Evolutionary conservation across 257 asterid species (phyloP), one percentile per base, ranked within the genome.

Genomic region (Lithospermum erythrorhizon): DNA sequence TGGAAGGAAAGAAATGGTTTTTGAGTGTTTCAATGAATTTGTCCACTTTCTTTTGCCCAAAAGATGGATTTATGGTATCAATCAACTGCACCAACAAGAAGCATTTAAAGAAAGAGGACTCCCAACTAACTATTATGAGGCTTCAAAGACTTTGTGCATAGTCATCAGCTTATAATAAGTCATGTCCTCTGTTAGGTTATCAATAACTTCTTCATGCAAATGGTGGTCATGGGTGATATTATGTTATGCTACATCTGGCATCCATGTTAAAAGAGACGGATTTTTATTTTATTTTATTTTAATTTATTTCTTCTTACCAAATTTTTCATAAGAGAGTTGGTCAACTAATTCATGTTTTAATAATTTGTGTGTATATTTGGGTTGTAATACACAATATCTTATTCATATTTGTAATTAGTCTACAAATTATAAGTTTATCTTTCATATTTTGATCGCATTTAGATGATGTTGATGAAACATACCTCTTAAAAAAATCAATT

Each of bases 131-230:
- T 41, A 0, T 27, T 1, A 41, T 1, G 49, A 41, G 17, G 5
- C 2, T 41, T 41, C 13, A 41, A 41, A 41, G 49, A 41, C 5
- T 41, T 41, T 41, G 49, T 41, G 17, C 13, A 2, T 11, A 41
- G 49, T 41, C 49, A 41, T 3, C 49, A 41, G 17, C 18, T 13
- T 41, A 11, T 41, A 41, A 41, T 41, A 41, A 41, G 49, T 13
- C 18, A 41, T 41, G 49, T 41, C 11, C 6, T 23, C 41, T 22
- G 60, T 56, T 56, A 56, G 60, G 60, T 56, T 56, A 56, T 56
- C 60, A 56, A 56, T 56, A 56, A 56, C 60, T 56, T 56, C 41
- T 56, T 56, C 60, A 56, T 56, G 60, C 60, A 41, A 53, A 53
- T 19, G 57, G 10, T 19, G 24, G 57, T 9, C 4, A 53, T 53